Evolutionary conservation across 2,329 filamentous ascomycete species (phyloP), one percentile per base, ranked within the genome.

Genomic region (Neodidymelliopsis sp.): DNA sequence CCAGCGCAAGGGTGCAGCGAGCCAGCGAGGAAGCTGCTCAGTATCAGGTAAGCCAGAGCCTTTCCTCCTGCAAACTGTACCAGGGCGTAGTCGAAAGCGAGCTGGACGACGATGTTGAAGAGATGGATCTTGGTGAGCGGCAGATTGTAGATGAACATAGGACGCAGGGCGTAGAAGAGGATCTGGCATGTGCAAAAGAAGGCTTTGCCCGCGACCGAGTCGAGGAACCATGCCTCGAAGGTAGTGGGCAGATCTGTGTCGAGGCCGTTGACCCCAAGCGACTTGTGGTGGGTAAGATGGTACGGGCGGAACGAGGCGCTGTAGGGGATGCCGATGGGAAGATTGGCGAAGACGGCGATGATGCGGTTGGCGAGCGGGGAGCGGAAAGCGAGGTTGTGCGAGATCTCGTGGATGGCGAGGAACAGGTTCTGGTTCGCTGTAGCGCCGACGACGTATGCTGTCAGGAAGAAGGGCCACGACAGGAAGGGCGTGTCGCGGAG

Each of bases 121-220:
- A 85, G 81, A 75, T 97, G 92, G 49, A 97, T 85, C 67, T 82
- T 82, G 41, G 93, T 97, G 72, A 97, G 84, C 27, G 93, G 90
- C 4, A 97, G 82, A 63, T 85, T 84, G 82, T 96, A 96, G 63
- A 99, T 84, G 76, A 92, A 87, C 88, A 97, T 96, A 53, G 94
- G 94, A 12, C 94, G 90, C 39, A 99, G 76, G 65, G 94, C 94
- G 79, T 99, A 99, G 83, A 99, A 99, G 71, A 99, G 84, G 74
- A 99, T 97, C 77, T 99, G 94, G 79, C 97, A 99, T 61, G 94
- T 99, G 78, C 89, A 93, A 83, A 99, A 99, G 80, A 99, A 99
- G 60, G 94, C 88, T 77, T 99, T 99, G 73, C 94, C 94, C 13
- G 93, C 84, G 63, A 99, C 87, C 6, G 91, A 97, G 79, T 99